Evolutionary conservation across 495 filamentous ascomycete species (phyloP), one percentile per base, ranked within the genome.

Genomic region (Penicilliopsis zonata): DNA sequence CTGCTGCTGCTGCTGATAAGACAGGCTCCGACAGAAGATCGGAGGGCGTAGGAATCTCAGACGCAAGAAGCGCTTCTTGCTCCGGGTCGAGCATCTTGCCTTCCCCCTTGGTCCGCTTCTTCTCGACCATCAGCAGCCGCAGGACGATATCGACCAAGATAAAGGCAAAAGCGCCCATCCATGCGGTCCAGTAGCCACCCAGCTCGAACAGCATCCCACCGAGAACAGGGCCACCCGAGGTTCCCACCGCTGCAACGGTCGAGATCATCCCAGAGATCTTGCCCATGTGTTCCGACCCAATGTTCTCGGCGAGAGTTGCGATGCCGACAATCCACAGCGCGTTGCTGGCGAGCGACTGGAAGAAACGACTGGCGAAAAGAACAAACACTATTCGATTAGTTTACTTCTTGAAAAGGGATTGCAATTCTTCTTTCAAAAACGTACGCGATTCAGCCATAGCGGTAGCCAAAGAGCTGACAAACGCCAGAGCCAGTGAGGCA

Each of bases 121-220:
- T 40, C 35, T 55, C 51, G n/a, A 53, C 33, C 46, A 58, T 55
- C 7, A 55, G 10, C 15, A 55, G 13, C 7, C 53, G 48, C 46
- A 58, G 43, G 13, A 45, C 21, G 18, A 50, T 51, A 27, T 58
- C 51, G n/a, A 48, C 28, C 2, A 46, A 5, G 2, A 58, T 31
- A 4, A 53, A 41, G 0, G 22, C 27, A 20, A 42, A 26, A 1
- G 41, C 46, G 5, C 40, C 46, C 2, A 25, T 26, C 53, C 53
- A 58, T 0, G 53, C 44, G 2, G 24, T 16, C 53, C 53, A 58
- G 21, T 58, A 58, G 0, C 51, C 51, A 7, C 40, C 49, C 2
- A 46, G 21, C 15, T 33, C 36, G 8, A 55, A 47, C 2, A 53
- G 23, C n/a, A 46, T 13, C 0, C 51, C 51, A 0, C 44, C 33